Evolutionary conservation across 441 rosid species (phyloP).

Genomic region (Croton setiger): DNA sequence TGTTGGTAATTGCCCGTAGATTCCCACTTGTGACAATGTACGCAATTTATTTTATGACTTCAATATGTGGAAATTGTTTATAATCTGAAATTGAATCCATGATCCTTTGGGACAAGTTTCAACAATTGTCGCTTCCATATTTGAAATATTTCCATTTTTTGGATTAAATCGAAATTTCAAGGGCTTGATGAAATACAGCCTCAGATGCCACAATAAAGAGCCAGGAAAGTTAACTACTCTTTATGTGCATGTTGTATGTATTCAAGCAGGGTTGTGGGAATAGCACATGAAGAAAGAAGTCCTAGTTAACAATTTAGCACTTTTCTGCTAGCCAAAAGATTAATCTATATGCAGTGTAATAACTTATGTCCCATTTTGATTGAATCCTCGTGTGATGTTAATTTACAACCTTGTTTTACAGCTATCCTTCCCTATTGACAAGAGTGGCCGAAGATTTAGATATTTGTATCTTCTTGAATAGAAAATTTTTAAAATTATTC

Average conservation of each 20-base stretch:
- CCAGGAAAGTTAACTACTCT: not conserved
- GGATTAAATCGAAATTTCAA: not conserved
- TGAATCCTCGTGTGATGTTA: not conserved
- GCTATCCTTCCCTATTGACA: not conserved
- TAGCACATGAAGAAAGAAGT: too few relatives aligned
- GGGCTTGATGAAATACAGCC: not conserved
- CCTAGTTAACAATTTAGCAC: too few relatives aligned
- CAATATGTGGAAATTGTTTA: not conserved
- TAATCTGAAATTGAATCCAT: not conserved
- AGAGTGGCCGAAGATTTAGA: not conserved
- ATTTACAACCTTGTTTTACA: too few relatives aligned
- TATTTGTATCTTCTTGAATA: not conserved
- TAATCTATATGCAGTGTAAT: not conserved
- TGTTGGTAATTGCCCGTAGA: too few relatives aligned
- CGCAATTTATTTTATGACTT: too few relatives aligned
- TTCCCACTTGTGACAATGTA: too few relatives aligned
- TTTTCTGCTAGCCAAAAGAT: not conserved
- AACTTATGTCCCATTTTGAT: not conserved
- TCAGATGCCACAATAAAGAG: not conserved
- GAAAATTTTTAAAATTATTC: not conserved
- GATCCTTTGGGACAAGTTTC: not conserved
- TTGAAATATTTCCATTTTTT: not conserved
- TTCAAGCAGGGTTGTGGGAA: too few relatives aligned
- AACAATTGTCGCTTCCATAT: not conserved
- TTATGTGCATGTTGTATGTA: not conserved